phyloP scores from a whole-genome alignment of 495 filamentous ascomycete genomes.

The Xylaria cubensis region DNA sequence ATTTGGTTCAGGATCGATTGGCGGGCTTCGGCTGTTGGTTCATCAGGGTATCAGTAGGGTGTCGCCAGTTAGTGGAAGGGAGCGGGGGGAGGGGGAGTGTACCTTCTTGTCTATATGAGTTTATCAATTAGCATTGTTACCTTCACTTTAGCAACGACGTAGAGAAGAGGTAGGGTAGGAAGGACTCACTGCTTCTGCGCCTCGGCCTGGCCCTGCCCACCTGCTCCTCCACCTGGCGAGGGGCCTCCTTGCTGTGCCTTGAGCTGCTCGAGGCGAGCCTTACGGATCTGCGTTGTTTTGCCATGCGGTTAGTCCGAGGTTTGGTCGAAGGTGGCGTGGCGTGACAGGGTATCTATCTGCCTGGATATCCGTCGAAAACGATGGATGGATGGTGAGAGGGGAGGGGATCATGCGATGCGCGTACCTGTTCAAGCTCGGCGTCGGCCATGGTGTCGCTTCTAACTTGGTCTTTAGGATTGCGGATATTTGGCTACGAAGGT shows the following conservation, averaged over 20 bases:
- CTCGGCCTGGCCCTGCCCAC: constrained; percentile 57
- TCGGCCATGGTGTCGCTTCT: constrained; percentile 66
- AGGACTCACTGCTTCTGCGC: constrained; percentile 68
- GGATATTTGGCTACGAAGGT: background rate
- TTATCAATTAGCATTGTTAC: background rate
- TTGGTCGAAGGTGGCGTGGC: constrained; percentile 5
- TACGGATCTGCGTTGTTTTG: constrained; percentile 73
- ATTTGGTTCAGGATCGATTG: constrained; percentile 85
- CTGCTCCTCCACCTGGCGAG: constrained; percentile 52
- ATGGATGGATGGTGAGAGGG: background rate
- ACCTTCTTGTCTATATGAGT: constrained; percentile 21
- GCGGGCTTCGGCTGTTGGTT: constrained; percentile 66
- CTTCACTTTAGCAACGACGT: background rate
- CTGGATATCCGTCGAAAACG: background rate
- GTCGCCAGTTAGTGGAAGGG: constrained; percentile 11
- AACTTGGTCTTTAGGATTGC: background rate
- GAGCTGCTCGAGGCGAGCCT: constrained; percentile 89
- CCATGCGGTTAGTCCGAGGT: too few species aligned
- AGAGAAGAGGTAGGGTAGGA: background rate
- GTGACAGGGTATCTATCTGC: background rate
- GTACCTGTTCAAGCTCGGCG: constrained; percentile 81
- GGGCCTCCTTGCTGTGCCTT: constrained; percentile 69
- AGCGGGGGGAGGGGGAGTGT: background rate
- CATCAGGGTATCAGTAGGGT: constrained; percentile 11
- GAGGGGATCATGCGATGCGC: constrained; percentile 12